Evolutionary conservation across 192 early-diverging fungal genomes (phyloP).

Genomic region (Linnemannia elongata): DNA sequence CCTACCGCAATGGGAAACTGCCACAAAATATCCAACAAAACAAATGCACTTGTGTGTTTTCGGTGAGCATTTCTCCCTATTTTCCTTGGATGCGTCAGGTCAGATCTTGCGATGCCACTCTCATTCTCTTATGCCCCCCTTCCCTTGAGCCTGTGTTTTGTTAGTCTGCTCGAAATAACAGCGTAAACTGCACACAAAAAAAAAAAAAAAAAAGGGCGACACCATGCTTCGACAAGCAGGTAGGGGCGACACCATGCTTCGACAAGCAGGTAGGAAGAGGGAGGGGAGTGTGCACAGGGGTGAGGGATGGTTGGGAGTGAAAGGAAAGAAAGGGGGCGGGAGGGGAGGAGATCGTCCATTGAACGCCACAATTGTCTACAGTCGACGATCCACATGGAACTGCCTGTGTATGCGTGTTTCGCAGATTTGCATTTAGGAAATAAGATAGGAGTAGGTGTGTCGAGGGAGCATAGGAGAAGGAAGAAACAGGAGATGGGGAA

Average conservation of each 20-base stretch:
- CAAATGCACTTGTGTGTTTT: neutral
- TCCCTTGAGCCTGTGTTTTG: neutral
- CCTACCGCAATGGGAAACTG: neutral
- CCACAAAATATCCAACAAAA: neutral
- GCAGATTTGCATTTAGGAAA: neutral
- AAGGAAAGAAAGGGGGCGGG: neutral
- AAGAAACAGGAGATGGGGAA: neutral
- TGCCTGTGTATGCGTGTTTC: neutral
- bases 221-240: neutral
- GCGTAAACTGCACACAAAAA: neutral
- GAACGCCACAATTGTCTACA: neutral
- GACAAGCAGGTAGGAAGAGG: neutral
- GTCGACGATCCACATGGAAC: neutral
- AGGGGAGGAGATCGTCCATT: neutral
- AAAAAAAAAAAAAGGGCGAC: neutral
- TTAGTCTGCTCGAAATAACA: neutral
- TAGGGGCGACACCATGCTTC: neutral
- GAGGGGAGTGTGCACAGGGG: neutral
- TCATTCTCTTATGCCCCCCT: neutral
- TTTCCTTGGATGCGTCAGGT: neutral
- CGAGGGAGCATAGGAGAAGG: neutral
- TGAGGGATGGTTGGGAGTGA: too few relatives aligned
- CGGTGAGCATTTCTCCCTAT: neutral
- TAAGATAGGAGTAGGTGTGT: neutral
- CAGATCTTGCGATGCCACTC: neutral